phyloP scores from a whole-genome alignment of 1,284 basidiomycete genomes.

The Leccinum solheimii region DNA sequence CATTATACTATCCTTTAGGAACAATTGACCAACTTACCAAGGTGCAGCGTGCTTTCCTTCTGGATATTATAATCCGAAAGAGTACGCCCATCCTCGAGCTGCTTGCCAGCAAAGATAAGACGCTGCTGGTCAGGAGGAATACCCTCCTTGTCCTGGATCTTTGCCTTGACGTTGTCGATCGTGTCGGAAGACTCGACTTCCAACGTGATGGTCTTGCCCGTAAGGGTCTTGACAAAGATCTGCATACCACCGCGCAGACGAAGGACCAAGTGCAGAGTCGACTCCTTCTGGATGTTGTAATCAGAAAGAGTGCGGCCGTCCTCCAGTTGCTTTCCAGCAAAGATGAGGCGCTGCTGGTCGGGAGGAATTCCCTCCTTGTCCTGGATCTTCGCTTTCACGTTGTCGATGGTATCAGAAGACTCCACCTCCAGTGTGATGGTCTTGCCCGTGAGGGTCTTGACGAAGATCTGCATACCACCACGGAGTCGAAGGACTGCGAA shows the following conservation, averaged over 20 bases:
- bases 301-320: constrained; percentile 77
- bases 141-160: constrained; percentile 79
- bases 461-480: constrained; percentile 76
- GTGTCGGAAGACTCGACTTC: constrained; percentile 78
- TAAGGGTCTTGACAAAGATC: constrained; percentile 71
- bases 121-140: constrained; percentile 75
- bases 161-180: constrained; percentile 72
- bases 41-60: constrained; percentile 70
- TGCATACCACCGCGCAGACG: constrained; percentile 60
- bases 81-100: constrained; percentile 68
- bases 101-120: constrained; percentile 77
- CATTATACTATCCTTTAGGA: constrained; percentile 33
- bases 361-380: constrained; percentile 84
- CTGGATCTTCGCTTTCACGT: constrained; percentile 84
- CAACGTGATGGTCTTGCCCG: constrained; percentile 80
- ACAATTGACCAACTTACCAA: constrained; percentile 37
- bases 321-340: constrained; percentile 80
- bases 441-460: constrained; percentile 78
- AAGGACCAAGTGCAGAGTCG: constrained; percentile 58
- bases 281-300: constrained; percentile 78
- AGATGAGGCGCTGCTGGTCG: constrained; percentile 84
- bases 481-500: constrained; percentile 59
- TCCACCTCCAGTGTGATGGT: constrained; percentile 89
- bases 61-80: constrained; percentile 70
- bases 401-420: constrained; percentile 88